A percentile compares a stretch with the other conserved stretches of the same genome.
phyloP scores from a whole-genome alignment of 805 yeast species.

The Saturnispora serradocipensis region DNA sequence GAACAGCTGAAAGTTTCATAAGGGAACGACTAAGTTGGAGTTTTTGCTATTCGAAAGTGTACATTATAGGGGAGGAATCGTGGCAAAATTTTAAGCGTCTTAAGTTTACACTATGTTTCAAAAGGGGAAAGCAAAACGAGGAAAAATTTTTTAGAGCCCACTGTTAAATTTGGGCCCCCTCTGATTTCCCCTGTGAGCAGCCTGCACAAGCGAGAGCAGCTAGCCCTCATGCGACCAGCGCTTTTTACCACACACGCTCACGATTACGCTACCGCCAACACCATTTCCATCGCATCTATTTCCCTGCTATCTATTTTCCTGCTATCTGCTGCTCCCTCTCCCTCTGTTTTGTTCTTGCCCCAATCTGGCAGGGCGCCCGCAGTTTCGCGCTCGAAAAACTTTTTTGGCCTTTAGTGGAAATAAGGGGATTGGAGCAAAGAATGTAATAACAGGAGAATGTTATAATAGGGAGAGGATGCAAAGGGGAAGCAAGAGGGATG shows the following conservation, averaged over 20 bases:
- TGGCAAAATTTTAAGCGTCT: background rate
- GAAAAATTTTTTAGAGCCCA: background rate
- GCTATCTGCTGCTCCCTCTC: too few relatives aligned
- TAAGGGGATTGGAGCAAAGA: background rate
- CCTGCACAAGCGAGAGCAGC: too few relatives aligned
- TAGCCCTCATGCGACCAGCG: too few relatives aligned
- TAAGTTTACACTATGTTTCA: background rate
- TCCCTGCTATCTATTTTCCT: too few relatives aligned
- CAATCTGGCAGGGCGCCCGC: background rate
- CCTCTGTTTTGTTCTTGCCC: too few relatives aligned
- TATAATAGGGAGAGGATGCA: background rate
- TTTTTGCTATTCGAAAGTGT: background rate
- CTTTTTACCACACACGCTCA: too few relatives aligned
- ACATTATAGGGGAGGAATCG: background rate
- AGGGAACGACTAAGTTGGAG: constrained; percentile 11
- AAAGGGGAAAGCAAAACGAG: background rate
- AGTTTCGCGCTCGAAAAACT: background rate
- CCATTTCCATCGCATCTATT: too few relatives aligned
- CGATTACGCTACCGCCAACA: too few relatives aligned
- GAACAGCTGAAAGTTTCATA: constrained; percentile 27
- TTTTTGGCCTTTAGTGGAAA: background rate
- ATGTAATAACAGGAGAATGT: background rate
- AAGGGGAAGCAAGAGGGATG: background rate
- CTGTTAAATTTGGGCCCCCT: background rate
- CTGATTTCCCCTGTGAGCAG: too few relatives aligned